These are phyloP conservation scores for Cytospora piceicola DNA, from an alignment of 2,329 filamentous ascomycete species.

Conservation along the genomic window DNA sequence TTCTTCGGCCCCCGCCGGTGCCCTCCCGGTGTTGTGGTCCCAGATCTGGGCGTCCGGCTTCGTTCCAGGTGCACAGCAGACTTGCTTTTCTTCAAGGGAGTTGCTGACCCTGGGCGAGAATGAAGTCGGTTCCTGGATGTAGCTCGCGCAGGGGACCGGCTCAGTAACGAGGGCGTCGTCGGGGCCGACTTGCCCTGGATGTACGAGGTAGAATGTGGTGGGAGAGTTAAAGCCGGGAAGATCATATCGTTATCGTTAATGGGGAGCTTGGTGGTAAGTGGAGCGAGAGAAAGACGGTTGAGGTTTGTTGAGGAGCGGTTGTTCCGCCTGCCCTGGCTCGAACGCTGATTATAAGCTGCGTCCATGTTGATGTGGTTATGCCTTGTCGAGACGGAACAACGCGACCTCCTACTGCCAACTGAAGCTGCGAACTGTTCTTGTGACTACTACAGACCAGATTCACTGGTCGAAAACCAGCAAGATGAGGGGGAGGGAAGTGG, in stretches of 20 bases:
- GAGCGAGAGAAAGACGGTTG: slow-evolving; percentile 65
- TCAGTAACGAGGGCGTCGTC: slow-evolving; percentile 66
- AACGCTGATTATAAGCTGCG: slow-evolving; percentile 61
- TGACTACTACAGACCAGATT: slow-evolving; percentile 11
- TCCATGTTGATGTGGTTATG: slow-evolving; percentile 51
- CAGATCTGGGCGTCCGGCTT: slow-evolving; percentile 29
- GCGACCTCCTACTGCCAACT: neutral
- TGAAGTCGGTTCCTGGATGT: slow-evolving; percentile 47
- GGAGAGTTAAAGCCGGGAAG: slow-evolving; percentile 39
- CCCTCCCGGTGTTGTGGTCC: slow-evolving; percentile 30
- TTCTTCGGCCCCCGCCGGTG: slow-evolving; percentile 37
- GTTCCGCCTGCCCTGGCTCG: slow-evolving; percentile 60
- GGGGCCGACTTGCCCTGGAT: slow-evolving; percentile 66
- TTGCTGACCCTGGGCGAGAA: slow-evolving; percentile 44
- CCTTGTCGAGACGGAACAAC: neutral
- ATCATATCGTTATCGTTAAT: slow-evolving; percentile 57
- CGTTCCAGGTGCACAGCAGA: slow-evolving; percentile 60
- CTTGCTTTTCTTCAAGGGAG: slow-evolving; percentile 61
- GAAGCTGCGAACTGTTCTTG: neutral
- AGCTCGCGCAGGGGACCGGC: slow-evolving; percentile 57
- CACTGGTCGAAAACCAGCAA: slow-evolving; percentile 1
- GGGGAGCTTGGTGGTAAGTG: slow-evolving; percentile 64
- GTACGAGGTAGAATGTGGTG: slow-evolving; percentile 53
- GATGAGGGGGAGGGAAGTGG: neutral
- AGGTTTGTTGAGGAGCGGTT: slow-evolving; percentile 62